Base-by-base conservation (phyloP, 2,329 filamentous ascomycete species). In the Penicillium sp. region DNA sequence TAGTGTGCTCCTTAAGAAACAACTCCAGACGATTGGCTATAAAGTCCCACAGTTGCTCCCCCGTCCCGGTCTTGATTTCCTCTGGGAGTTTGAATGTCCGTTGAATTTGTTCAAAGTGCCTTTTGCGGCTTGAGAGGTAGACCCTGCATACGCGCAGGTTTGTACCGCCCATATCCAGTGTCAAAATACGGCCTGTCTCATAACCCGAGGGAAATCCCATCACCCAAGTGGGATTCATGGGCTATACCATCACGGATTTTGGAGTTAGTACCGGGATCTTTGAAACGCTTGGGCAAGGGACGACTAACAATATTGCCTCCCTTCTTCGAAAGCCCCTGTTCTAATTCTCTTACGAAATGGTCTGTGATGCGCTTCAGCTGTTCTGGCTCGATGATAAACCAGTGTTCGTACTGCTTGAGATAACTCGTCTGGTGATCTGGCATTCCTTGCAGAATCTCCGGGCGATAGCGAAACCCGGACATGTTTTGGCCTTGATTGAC, bases 141-240 rank as follows among this genome's bases (percentile, higher is more conserved):
- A 96, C 91, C 73, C 93, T 87, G 74, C 92, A 96, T 58, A 96
- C 90, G 70, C 92, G 88, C 57, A 96, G 77, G 72, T 96, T 96
- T 60, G 92, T 96, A 63, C 92, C 92, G 49, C 92, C 92, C 86
- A 96, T 92, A 70, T 96, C 92, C 26, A 96, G 80, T 45, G 92
- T 91, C 48, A 96, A 79, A 70, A 85, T 93, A 13, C 86, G 91
- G 58, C 92, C 92, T 10, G 85, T 89, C 77, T 96, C 91, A 64
- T 90, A 76, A 62, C 91, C 90, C 70, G 86, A 86, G 6, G 91
- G 90, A 72, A 88, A 89, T 39, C 83, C 83, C 85, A 92, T 92
- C 62, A 92, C 90, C 91, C 91, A 96, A 54, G 91, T 93, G 57
- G 90, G 86, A 78, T 96, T 95, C 91, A 96, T 96, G 58, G 91